A percentile compares a stretch with the other conserved stretches of the same genome.
Evolutionary conservation across 2,329 filamentous ascomycete species (phyloP).

Genomic region (Fusarium hainanense): DNA sequence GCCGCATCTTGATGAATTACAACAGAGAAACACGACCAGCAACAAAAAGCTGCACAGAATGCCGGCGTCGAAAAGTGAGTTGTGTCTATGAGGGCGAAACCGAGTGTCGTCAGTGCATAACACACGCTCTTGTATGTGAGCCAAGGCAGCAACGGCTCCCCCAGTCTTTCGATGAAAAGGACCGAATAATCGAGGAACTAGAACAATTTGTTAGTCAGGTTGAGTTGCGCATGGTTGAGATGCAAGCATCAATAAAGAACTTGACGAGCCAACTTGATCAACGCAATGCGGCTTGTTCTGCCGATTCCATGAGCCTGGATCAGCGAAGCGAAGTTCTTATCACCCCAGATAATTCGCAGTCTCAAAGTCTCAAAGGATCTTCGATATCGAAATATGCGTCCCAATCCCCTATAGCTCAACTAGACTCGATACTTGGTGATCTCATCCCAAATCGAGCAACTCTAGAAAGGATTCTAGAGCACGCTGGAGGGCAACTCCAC

Average conservation of each 20-base stretch:
- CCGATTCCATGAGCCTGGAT: not conserved
- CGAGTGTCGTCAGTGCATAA: constrained; percentile 57
- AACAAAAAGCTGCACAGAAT: constrained; percentile 53
- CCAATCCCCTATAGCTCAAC: not conserved
- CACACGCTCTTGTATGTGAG: constrained; percentile 57
- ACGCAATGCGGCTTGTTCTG: not conserved
- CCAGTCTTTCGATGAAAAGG: not conserved
- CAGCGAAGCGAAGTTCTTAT: not conserved
- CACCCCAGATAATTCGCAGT: not conserved
- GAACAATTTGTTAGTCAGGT: constrained; percentile 5
- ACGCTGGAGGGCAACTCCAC: constrained; percentile 20
- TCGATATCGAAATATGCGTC: not conserved
- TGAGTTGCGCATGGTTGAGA: constrained; percentile 12
- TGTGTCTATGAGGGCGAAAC: constrained; percentile 56
- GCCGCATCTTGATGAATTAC: not conserved
- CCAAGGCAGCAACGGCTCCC: constrained; percentile 52
- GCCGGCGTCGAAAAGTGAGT: constrained; percentile 61
- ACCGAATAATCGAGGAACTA: constrained; percentile 2
- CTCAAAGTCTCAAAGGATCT: not conserved
- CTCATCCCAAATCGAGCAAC: not conserved
- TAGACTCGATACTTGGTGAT: not conserved
- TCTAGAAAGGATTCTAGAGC: constrained; percentile 12
- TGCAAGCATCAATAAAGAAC: constrained; percentile 14
- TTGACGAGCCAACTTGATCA: not conserved
- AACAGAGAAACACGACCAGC: constrained; percentile 48